A percentile compares a stretch with the other conserved stretches of the same genome.
Conservation (phyloP, 2,329 filamentous ascomycete genomes). For the Cercospora janseana region DNA sequence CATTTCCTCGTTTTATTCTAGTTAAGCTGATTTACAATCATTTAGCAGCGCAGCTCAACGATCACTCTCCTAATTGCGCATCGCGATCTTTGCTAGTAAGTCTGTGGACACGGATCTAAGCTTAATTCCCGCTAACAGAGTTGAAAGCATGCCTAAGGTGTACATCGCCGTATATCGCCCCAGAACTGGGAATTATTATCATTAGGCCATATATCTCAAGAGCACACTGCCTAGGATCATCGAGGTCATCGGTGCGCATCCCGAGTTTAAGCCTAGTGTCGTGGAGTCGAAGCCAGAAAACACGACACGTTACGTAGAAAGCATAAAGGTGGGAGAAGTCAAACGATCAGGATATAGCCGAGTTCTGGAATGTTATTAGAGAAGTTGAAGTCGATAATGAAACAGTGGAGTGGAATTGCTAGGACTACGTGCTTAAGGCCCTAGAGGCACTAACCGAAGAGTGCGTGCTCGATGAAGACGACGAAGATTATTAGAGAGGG, state of each 20-base stretch:
- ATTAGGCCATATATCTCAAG: neutral
- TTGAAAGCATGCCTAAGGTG: neutral
- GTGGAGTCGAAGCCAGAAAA: neutral
- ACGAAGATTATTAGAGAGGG: neutral
- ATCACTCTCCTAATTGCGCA: too few species aligned
- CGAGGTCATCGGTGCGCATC: neutral
- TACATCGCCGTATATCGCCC: neutral
- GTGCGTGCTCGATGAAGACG: neutral
- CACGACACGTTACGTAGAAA: too few species aligned
- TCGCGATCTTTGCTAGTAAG: neutral
- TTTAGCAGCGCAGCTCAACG: too few species aligned
- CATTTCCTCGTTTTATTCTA: too few species aligned
- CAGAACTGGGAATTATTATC: neutral
- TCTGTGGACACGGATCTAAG: neutral
- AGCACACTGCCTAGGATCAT: neutral
- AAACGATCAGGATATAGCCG: neutral
- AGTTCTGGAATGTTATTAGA: too few species aligned
- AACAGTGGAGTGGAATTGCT: too few species aligned
- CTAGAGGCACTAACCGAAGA: conserved; percentile 2
- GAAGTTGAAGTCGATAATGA: too few species aligned
- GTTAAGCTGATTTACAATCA: too few species aligned
- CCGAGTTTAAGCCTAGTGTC: neutral
- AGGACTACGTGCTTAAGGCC: conserved; percentile 1
- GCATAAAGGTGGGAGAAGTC: neutral
- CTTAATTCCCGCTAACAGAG: neutral